A percentile compares a stretch with the other conserved stretches of the same genome.
Conservation (phyloP, 2,329 filamentous ascomycete species). For the Colletotrichum cordylinicola region DNA sequence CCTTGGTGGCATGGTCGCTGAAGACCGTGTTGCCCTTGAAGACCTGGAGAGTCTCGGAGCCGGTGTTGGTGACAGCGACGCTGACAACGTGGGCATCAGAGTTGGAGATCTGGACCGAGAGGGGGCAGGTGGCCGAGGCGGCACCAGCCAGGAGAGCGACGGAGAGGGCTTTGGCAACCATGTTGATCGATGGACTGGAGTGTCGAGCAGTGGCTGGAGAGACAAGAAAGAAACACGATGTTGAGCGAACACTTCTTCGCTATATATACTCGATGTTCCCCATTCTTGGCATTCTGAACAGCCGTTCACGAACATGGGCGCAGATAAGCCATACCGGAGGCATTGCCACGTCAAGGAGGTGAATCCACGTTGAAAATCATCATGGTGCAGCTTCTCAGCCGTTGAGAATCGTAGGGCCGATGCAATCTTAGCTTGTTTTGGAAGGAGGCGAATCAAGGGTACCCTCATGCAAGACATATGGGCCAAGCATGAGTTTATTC, state of each 20-base stretch:
- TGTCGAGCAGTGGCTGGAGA: not conserved
- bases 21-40: constrained; percentile 21
- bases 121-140: constrained; percentile 14
- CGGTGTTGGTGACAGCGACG: constrained; percentile 18
- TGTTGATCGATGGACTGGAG: not conserved
- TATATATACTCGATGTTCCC: not conserved
- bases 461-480: not conserved
- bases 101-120: constrained; percentile 10
- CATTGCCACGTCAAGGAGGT: constrained; percentile 12
- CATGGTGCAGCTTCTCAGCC: not conserved
- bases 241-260: not conserved
- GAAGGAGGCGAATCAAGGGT: not conserved
- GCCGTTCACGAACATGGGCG: not conserved
- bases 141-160: constrained; percentile 16
- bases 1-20: constrained; percentile 17
- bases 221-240: not conserved
- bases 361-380: not conserved
- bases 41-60: constrained; percentile 10
- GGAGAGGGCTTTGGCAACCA: constrained; percentile 16
- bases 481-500: not conserved
- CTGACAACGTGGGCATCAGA: constrained; percentile 12
- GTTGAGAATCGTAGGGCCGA: not conserved
- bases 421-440: not conserved
- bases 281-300: not conserved
- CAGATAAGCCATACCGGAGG: constrained; percentile 9